Base-by-base conservation (phyloP, 1,284 basidiomycete genomes). In the Tilletia horrida region DNA sequence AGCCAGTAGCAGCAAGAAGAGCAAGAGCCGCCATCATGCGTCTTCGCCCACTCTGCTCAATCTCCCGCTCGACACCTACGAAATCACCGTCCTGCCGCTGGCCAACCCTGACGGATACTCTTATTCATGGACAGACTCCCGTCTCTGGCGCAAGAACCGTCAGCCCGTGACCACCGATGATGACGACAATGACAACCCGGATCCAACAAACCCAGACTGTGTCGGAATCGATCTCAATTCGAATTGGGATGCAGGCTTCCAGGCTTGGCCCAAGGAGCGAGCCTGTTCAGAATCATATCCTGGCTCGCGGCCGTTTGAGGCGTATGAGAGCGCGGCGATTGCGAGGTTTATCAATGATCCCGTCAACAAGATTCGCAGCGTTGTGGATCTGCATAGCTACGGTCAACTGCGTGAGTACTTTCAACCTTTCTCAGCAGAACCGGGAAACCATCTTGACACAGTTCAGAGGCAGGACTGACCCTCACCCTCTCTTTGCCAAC, bases 41-140 rank as follows among this genome's bases (percentile, higher is more conserved):
- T 23, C 18, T 4, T 50, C 70, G 1, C 73, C 66, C 67, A 67
- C 67, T 13, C 40, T 57, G 16, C 50, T 48, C 1, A 40, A 67
- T 3, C 72, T 70, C 14, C 83, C 91, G 23, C 84, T 92, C 14
- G 82, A 87, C 16, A 76, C 84, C 42, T 89, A 88, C 76, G 87
- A 88, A 48, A 89, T 93, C 79, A 88, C 90, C 65, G 85, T 93
- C 69, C 84, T 94, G 9, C 90, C 91, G 0, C 84, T 88, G 0
- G 87, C 90, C 4, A 94, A 93, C 76, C 91, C 91, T 6, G 92
- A 94, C 75, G 92, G 92, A 0, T 92, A 92, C 76, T 85, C 84
- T 1, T 90, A 88, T 77, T 88, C 84, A 2, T 86, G 85, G 81
- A 43, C 25, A 14, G 82, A 78, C 25, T 88, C 90, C 68, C 86